Evolutionary conservation across 208 protist species (phyloP).

Genomic region (Spongospora subterranea): DNA sequence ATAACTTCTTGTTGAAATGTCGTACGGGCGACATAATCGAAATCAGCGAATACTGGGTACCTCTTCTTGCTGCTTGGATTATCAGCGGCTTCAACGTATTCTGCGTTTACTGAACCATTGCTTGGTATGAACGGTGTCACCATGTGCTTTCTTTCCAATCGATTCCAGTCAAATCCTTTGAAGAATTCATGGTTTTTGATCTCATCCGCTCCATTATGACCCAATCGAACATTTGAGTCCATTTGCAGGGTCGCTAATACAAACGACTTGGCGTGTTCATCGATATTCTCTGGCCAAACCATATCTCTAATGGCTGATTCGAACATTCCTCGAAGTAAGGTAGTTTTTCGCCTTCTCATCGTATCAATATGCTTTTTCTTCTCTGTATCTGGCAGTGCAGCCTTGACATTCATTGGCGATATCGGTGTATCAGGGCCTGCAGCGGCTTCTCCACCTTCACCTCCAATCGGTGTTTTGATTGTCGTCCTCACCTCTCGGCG

Average conservation of each 20-base stretch:
- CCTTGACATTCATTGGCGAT: background rate
- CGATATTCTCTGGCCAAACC: conserved; percentile 9
- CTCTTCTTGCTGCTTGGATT: background rate
- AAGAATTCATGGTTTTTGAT: conserved; percentile 51
- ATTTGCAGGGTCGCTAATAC: conserved; percentile 12
- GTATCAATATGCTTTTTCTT: conserved; percentile 51
- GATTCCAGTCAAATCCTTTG: conserved; percentile 55
- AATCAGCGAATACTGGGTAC: conserved; percentile 50
- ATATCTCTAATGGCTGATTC: background rate
- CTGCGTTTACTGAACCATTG: background rate
- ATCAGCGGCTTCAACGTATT: conserved; percentile 53
- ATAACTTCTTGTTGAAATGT: conserved; percentile 44
- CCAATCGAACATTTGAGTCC: conserved; percentile 30
- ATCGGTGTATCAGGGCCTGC: background rate
- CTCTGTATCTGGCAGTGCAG: background rate
- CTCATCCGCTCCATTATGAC: conserved; percentile 20
- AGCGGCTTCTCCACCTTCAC: background rate
- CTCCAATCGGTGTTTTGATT: background rate
- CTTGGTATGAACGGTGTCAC: conserved; percentile 36
- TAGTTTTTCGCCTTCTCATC: background rate
- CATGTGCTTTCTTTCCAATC: conserved; percentile 14
- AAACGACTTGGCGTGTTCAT: conserved; percentile 48
- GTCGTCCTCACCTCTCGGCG: background rate
- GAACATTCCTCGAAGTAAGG: conserved; percentile 33
- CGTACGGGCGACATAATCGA: conserved; percentile 29